Conservation (phyloP, 1,139 yeast genomes). For the Lodderomyces oxycetoniae region DNA sequence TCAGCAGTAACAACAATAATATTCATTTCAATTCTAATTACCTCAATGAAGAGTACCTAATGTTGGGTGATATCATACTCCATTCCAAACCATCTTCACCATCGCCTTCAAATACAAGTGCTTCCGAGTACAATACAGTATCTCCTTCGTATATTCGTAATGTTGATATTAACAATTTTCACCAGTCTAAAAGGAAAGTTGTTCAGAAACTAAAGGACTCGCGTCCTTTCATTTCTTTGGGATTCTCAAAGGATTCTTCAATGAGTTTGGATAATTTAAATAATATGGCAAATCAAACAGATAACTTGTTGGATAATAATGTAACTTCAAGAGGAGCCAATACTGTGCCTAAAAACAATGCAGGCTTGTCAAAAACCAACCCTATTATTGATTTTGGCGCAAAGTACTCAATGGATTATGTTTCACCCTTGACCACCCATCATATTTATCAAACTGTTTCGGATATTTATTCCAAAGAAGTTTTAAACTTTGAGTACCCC, state of each 20-base stretch:
- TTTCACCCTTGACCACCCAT: constrained; percentile 55
- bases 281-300: constrained; percentile 13
- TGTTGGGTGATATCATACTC: constrained; percentile 52
- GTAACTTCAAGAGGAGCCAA: constrained; percentile 6
- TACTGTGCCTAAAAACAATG: background rate
- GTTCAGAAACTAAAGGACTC: constrained; percentile 27
- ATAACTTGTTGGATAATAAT: constrained; percentile 15
- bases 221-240: constrained; percentile 43
- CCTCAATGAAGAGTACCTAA: constrained; percentile 53
- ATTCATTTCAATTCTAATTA: constrained; percentile 27
- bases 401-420: constrained; percentile 23
- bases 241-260: constrained; percentile 20
- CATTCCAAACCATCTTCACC: constrained; percentile 53
- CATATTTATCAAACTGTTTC: constrained; percentile 60
- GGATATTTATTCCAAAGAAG: constrained; percentile 55
- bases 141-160: constrained; percentile 15
- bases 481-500: constrained; percentile 62
- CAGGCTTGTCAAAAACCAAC: constrained; percentile 6
- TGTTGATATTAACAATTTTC: constrained; percentile 10
- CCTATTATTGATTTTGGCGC: constrained; percentile 11
- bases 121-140: constrained; percentile 20
- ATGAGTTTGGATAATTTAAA: constrained; percentile 11
- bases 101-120: constrained; percentile 31
- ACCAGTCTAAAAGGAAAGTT: constrained; percentile 14
- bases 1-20: constrained; percentile 4